A percentile compares a stretch with the other conserved stretches of the same genome.
Evolutionary conservation across 1,284 basidiomycete species (phyloP).

Genomic region (Cutaneotrichosporon sp.): DNA sequence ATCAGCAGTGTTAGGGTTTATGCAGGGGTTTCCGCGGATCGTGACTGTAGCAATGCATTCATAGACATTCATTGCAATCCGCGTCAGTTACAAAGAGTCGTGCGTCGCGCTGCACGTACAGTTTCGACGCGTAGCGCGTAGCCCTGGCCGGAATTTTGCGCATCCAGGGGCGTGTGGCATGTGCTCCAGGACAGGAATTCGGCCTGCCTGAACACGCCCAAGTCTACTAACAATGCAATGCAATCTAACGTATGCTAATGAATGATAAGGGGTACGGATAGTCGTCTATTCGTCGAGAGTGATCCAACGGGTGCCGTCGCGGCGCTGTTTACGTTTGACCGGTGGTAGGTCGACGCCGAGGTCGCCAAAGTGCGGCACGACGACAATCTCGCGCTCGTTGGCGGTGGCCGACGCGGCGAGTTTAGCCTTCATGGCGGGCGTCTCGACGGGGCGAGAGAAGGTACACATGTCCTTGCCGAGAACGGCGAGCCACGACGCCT

Average conservation of each 20-base stretch:
- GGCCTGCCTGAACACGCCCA: no score
- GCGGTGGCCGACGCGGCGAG: slow-evolving; percentile 10
- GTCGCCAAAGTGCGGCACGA: slow-evolving; percentile 75
- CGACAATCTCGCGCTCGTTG: slow-evolving; percentile 53
- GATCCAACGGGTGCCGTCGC: slow-evolving; percentile 48
- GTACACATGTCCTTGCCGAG: slow-evolving; percentile 77
- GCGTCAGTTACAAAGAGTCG: no score
- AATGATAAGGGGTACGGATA: not conserved
- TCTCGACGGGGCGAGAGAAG: slow-evolving; percentile 78
- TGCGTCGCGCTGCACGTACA: no score
- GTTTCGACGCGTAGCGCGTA: no score
- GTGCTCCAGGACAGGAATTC: no score
- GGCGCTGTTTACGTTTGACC: slow-evolving; percentile 54
- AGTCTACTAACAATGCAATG: not conserved
- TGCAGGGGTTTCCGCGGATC: slow-evolving; percentile 17
- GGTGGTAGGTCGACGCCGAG: slow-evolving; percentile 78
- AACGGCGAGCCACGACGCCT: slow-evolving; percentile 79
- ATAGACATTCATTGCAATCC: not conserved
- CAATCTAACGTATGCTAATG: not conserved
- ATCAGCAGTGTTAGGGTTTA: slow-evolving; percentile 4
- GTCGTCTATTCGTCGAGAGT: slow-evolving; percentile 28
- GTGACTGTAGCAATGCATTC: not conserved
- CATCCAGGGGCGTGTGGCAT: no score
- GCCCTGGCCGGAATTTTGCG: no score
- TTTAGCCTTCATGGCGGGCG: slow-evolving; percentile 46